These are phyloP conservation scores for Russula griseocarnosa DNA, from an alignment of 768 basidiomycete species.

Conservation along the genomic window DNA sequence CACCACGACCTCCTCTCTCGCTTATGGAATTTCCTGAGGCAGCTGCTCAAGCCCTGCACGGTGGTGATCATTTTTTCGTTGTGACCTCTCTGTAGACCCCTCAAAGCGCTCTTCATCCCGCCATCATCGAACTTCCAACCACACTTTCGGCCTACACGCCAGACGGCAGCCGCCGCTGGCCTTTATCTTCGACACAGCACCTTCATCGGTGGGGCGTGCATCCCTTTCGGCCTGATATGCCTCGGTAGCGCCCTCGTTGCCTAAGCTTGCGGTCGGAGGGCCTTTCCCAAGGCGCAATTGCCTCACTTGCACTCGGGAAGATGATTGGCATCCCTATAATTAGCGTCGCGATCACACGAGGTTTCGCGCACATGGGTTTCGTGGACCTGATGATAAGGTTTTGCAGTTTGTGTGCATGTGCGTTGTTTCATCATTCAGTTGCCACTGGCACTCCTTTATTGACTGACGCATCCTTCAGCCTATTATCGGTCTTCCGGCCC, in stretches of 20 bases:
- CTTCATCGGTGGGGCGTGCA: constrained; percentile 60
- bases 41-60: constrained; percentile 46
- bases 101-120: constrained; percentile 59
- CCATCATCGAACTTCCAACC: constrained; percentile 43
- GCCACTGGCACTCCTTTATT: constrained; percentile 33
- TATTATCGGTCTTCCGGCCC: constrained; percentile 27
- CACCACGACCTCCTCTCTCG: not conserved
- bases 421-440: constrained; percentile 42
- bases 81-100: constrained; percentile 53
- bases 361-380: constrained; percentile 45
- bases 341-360: constrained; percentile 52
- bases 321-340: constrained; percentile 56
- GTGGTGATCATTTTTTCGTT: constrained; percentile 51
- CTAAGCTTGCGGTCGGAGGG: constrained; percentile 46
- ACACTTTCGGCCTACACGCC: constrained; percentile 40
- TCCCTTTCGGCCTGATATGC: constrained; percentile 59
- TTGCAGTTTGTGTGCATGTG: constrained; percentile 67
- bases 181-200: constrained; percentile 53
- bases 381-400: constrained; percentile 53
- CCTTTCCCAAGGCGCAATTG: constrained; percentile 55
- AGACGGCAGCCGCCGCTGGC: constrained; percentile 63
- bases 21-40: not conserved
- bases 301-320: constrained; percentile 49
- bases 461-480: constrained; percentile 42
- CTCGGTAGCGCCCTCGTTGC: constrained; percentile 58